phyloP scores from a whole-genome alignment of 2,329 filamentous ascomycete genomes.

The Mycogone perniciosa region DNA sequence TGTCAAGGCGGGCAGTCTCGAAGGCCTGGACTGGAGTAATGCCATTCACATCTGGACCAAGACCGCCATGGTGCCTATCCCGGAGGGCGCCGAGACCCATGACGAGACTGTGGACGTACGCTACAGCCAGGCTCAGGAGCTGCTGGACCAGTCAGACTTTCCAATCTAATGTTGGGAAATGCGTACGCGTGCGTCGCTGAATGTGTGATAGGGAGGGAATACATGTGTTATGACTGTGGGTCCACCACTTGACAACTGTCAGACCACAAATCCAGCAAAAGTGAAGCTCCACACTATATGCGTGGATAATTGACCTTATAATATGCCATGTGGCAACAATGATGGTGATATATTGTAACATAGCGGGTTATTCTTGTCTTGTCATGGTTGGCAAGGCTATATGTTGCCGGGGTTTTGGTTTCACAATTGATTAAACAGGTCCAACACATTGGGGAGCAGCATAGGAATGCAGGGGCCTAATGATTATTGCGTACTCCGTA shows the following conservation, averaged over 20 bases:
- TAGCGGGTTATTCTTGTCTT: neutral
- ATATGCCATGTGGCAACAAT: too few species aligned
- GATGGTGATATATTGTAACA: neutral
- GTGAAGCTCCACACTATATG: too few species aligned
- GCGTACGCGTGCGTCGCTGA: too few species aligned
- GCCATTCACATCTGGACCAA: conserved; percentile 65
- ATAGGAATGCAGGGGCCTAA: neutral
- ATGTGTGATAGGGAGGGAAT: too few species aligned
- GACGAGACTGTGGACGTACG: conserved; percentile 42
- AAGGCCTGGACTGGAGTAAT: conserved; percentile 52
- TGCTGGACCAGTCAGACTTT: conserved; percentile 39
- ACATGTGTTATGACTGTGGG: too few species aligned
- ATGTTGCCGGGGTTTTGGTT: neutral
- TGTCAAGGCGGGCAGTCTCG: conserved; percentile 62
- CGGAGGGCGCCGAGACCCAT: conserved; percentile 53
- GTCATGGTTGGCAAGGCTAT: neutral
- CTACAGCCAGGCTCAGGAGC: conserved; percentile 39
- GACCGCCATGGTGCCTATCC: conserved; percentile 61
- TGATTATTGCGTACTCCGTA: neutral
- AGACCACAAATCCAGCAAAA: too few species aligned
- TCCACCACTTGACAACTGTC: neutral
- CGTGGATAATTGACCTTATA: too few species aligned
- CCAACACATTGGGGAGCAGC: neutral
- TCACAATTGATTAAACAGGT: neutral
- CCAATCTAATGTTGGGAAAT: neutral